phyloP scores from a whole-genome alignment of 1,284 basidiomycete species.

The Ustilago bromivora region DNA sequence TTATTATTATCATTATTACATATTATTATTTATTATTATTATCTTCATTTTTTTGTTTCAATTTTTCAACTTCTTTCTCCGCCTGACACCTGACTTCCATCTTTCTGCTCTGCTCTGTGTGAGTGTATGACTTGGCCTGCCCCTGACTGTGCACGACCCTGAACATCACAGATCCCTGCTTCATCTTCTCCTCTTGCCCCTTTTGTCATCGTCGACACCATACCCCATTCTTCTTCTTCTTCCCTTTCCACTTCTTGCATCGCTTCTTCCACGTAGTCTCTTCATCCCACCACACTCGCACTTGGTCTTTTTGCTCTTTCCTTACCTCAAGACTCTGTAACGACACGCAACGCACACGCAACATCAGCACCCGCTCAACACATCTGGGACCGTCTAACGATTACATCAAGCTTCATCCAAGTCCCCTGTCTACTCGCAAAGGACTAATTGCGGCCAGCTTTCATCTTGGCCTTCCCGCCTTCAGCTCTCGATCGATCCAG shows the following conservation, averaged over 20 bases:
- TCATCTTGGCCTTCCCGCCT: neutral
- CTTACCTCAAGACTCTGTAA: conserved; percentile 11
- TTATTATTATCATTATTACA: neutral
- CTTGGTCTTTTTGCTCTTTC: neutral
- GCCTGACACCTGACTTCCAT: neutral
- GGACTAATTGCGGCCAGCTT: neutral
- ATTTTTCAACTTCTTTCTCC: conserved; percentile 8
- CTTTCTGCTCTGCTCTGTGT: neutral
- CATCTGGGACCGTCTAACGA: neutral
- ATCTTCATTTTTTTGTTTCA: too few species aligned
- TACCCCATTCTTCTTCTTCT: conserved; percentile 5
- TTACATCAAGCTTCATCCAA: neutral
- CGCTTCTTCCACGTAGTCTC: neutral
- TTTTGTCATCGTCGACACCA: conserved; percentile 12
- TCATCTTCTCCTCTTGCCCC: conserved; percentile 2
- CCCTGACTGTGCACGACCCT: conserved; percentile 6
- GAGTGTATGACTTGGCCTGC: neutral
- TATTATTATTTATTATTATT: neutral
- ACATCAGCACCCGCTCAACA: neutral
- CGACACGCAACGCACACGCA: conserved; percentile 22
- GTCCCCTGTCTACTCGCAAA: neutral
- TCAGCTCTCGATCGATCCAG: neutral
- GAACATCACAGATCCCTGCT: conserved; percentile 5
- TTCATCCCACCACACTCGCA: conserved; percentile 1
- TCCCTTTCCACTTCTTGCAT: conserved; percentile 7